Evolutionary conservation across 73 alveolate species (phyloP).

Genomic region (Paramecium tetraurelia): DNA sequence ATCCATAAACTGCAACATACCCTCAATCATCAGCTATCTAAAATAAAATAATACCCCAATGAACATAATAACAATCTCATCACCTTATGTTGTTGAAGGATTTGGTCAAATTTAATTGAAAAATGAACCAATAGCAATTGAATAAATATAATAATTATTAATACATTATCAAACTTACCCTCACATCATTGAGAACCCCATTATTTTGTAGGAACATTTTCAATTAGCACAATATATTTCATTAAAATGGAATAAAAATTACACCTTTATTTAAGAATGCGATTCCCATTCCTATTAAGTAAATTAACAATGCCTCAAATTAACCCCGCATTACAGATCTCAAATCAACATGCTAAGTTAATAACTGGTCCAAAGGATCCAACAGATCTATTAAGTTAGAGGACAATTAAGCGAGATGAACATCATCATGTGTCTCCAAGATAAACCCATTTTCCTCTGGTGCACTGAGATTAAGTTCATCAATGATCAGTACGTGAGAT

Average conservation of each 20-base stretch:
- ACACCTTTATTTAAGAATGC: background rate
- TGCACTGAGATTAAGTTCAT: background rate
- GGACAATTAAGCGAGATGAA: background rate
- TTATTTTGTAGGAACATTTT: background rate
- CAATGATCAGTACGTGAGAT: background rate
- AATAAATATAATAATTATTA: background rate
- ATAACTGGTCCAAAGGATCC: background rate
- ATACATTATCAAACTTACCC: background rate
- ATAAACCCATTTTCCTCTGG: conserved; percentile 16
- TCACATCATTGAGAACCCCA: background rate
- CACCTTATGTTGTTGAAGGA: background rate
- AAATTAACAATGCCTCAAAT: background rate
- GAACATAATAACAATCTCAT: background rate
- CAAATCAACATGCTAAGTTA: background rate
- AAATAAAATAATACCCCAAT: background rate
- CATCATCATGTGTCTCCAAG: background rate
- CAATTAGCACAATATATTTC: background rate
- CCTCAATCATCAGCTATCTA: background rate
- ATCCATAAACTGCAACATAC: background rate
- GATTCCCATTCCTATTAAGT: background rate
- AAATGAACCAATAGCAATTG: background rate
- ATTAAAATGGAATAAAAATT: conserved; percentile 10
- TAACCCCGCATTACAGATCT: background rate
- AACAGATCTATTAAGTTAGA: background rate
- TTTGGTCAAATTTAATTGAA: background rate